phyloP scores from a whole-genome alignment of 805 yeast genomes.

The Suhomyces canberraensis region DNA sequence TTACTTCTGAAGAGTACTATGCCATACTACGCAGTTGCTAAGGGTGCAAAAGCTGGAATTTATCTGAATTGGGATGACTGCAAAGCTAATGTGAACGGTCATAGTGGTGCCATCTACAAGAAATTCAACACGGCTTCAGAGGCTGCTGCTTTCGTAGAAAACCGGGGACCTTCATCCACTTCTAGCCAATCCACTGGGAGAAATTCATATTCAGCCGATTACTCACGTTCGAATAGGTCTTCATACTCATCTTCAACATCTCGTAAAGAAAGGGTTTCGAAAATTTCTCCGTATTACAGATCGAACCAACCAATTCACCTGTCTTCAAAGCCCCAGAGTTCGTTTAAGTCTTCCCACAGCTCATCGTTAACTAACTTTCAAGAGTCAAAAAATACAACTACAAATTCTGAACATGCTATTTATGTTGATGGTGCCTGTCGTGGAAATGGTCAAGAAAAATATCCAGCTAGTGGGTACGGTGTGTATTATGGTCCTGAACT shows the following conservation, averaged over 20 bases:
- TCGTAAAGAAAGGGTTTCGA: no score
- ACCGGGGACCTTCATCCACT: background rate
- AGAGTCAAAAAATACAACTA: background rate
- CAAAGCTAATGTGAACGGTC: slow-evolving; percentile 52
- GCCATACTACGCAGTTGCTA: slow-evolving; percentile 39
- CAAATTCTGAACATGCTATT: slow-evolving; percentile 21
- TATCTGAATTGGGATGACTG: slow-evolving; percentile 60
- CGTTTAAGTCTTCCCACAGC: background rate
- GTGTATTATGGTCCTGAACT: slow-evolving; percentile 62
- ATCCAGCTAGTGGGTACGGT: slow-evolving; percentile 65
- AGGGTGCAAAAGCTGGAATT: slow-evolving; percentile 47
- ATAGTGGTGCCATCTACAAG: slow-evolving; percentile 53
- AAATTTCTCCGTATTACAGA: background rate
- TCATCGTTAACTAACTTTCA: background rate
- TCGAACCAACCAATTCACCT: no score
- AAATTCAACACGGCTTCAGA: slow-evolving; percentile 46
- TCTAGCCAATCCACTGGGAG: background rate
- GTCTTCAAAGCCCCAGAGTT: background rate
- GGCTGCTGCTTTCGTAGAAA: slow-evolving; percentile 34
- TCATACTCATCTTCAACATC: background rate
- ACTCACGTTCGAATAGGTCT: background rate
- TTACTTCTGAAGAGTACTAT: no score
- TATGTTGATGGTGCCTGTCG: slow-evolving; percentile 81
- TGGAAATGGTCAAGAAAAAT: slow-evolving; percentile 48
- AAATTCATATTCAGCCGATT: background rate